A percentile compares a stretch with the other conserved stretches of the same genome.
These are phyloP conservation scores for Eimeria sp. DNA, from an alignment of 169 alveolate genomes.

Conservation along the genomic window DNA sequence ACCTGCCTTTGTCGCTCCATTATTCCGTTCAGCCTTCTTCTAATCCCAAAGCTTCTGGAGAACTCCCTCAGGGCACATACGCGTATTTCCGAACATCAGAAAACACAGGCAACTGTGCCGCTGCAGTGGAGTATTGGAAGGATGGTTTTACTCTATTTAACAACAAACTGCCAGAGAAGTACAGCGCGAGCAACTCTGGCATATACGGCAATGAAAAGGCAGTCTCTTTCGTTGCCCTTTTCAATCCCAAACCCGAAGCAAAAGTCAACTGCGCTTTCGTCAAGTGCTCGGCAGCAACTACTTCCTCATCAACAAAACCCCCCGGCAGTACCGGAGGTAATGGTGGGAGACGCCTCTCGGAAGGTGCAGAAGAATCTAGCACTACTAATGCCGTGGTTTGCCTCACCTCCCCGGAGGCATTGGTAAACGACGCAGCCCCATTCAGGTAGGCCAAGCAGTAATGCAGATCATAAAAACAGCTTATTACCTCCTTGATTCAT, in stretches of 20 bases:
- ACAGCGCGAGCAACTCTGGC: background rate
- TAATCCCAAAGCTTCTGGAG: background rate
- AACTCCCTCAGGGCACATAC: background rate
- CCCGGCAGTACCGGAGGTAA: background rate
- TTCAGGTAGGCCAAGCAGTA: background rate
- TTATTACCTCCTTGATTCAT: background rate
- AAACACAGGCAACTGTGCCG: background rate
- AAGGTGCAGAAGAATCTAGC: background rate
- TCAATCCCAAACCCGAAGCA: slow-evolving; percentile 42
- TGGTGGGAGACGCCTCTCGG: background rate
- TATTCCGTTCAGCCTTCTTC: background rate
- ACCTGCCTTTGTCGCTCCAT: background rate
- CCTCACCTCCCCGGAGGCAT: slow-evolving; percentile 15
- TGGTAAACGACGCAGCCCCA: slow-evolving; percentile 46
- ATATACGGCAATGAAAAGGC: background rate
- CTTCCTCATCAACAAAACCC: background rate
- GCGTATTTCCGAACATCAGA: background rate
- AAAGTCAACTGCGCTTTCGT: background rate
- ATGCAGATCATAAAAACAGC: background rate
- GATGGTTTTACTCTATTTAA: slow-evolving; percentile 5
- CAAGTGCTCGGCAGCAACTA: background rate
- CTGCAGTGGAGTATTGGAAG: slow-evolving; percentile 44
- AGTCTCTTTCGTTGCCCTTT: slow-evolving; percentile 57
- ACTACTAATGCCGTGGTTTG: slow-evolving; percentile 23
- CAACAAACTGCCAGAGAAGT: background rate